These are phyloP conservation scores for Avicennia marina DNA, from an alignment of 257 asterid species.

Conservation along the genomic window DNA sequence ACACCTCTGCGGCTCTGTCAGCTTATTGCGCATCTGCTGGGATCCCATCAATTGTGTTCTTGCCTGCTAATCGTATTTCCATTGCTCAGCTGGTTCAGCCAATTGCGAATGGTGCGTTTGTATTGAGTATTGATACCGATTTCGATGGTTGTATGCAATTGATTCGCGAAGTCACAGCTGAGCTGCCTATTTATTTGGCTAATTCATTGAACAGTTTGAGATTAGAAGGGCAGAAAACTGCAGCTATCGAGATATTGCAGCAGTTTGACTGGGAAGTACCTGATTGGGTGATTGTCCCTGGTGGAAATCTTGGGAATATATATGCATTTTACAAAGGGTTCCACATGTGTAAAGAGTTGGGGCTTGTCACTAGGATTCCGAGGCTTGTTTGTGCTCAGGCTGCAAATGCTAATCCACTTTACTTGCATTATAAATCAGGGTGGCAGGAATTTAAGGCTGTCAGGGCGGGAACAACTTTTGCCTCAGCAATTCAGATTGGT, in stretches of 20 bases:
- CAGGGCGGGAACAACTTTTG: conserved; percentile 76
- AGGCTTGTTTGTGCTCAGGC: conserved; percentile 91
- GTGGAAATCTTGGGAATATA: conserved; percentile 81
- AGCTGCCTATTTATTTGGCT: conserved; percentile 76
- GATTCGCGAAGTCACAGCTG: conserved; percentile 75
- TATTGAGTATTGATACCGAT: conserved; percentile 79
- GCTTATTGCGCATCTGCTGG: conserved; percentile 81
- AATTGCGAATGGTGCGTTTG: conserved; percentile 80
- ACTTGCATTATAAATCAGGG: conserved; percentile 61
- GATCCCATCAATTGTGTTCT: conserved; percentile 68
- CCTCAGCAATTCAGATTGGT: conserved; percentile 90
- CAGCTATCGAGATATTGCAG: conserved; percentile 80
- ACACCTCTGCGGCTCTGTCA: conserved; percentile 72
- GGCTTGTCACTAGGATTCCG: conserved; percentile 70
- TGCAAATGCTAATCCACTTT: conserved; percentile 78
- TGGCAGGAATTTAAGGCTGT: conserved; percentile 76
- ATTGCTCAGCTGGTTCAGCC: conserved; percentile 84
- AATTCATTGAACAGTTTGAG: conserved; percentile 74
- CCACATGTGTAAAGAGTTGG: conserved; percentile 76
- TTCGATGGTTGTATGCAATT: conserved; percentile 92
- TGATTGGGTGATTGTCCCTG: conserved; percentile 89
- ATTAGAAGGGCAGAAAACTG: conserved; percentile 82
- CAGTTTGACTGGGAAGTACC: conserved; percentile 92
- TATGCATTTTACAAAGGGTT: conserved; percentile 88
- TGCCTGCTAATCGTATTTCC: conserved; percentile 69